Base-by-base conservation (phyloP, 768 basidiomycete species). In the Pleurotus ostreatus region DNA sequence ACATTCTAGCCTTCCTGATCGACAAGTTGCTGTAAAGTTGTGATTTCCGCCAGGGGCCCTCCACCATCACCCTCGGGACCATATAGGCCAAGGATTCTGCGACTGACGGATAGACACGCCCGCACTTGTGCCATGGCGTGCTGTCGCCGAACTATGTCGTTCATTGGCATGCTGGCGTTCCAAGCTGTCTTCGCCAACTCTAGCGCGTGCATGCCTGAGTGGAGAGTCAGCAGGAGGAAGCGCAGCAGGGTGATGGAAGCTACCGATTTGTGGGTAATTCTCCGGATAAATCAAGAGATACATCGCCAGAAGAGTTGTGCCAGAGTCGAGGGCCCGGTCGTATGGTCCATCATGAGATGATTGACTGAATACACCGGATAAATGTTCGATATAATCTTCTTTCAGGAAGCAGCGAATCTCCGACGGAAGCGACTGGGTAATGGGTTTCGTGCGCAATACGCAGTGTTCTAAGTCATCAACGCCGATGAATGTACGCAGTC, bases 201-300 rank as follows among this genome's bases (percentile, higher is more conserved):
- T 16, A 92, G 66, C 9, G 84, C 70, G 67, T 93, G 91, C 72
- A 90, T 75, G 12, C 89, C 90, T 93, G 55, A 38, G 46, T n/a
- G 40, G 56, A 15, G n/a, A 41, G 18, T 53, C 5, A 53, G 38
- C 16, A 20, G 37, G 8, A 23, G n/a, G 12, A 37, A 51, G 30
- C 30, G 30, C 30, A 34, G 30, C 30, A 34, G 30, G 30, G 30
- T 11, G 30, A 34, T 34, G 30, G 30, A 30, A 66, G 79, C 60
- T 54, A 89, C 91, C 91, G 22, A 85, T 89, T 61, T 91, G 88
- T n/a, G 90, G 91, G 67, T 90, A 91, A 63, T 87, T 86, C 2
- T 69, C 71, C 1, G 91, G 89, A 62, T 93, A 93, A 46, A 92
- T 73, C 52, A 88, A 64, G 9, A 78, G 63, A 66, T 92, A 93